These are phyloP conservation scores for Panicum virgatum DNA, from an alignment of 202 grass and related monocot genomes.

Conservation along the genomic window DNA sequence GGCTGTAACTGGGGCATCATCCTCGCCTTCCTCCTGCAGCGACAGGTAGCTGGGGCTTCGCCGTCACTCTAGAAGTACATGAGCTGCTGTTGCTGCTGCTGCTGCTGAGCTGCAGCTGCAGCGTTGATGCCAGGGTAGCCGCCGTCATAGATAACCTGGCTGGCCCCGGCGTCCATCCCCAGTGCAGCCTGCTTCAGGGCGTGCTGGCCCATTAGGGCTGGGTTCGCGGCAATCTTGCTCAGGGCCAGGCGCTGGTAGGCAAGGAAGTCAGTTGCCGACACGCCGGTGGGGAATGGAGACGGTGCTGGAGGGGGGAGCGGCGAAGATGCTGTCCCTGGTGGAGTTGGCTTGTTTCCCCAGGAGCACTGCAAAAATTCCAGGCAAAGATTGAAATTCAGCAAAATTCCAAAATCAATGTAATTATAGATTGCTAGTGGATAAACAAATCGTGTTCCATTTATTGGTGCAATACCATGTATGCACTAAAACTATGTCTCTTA, in stretches of 20 bases:
- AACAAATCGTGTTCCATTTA: not conserved
- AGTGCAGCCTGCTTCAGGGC: slow-evolving; percentile 62
- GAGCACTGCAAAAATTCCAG: slow-evolving; percentile 61
- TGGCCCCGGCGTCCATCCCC: slow-evolving; percentile 62
- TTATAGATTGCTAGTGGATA: too few species aligned
- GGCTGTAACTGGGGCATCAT: not conserved
- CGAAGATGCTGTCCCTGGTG: slow-evolving; percentile 63
- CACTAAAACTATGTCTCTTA: not conserved
- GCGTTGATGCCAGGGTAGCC: slow-evolving; percentile 60
- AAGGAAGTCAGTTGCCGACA: slow-evolving; percentile 66
- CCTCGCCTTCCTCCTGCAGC: not conserved
- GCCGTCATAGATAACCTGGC: slow-evolving; percentile 75
- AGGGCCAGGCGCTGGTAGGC: slow-evolving; percentile 74
- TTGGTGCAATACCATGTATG: not conserved
- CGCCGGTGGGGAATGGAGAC: slow-evolving; percentile 47
- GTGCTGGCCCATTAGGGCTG: slow-evolving; percentile 65
- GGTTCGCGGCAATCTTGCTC: slow-evolving; percentile 67
- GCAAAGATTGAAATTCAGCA: not conserved
- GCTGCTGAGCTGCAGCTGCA: not conserved
- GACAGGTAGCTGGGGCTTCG: not conserved
- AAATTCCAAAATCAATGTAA: not conserved
- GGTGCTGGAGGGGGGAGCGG: slow-evolving; percentile 72
- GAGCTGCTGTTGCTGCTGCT: slow-evolving; percentile 58
- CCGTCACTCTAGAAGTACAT: slow-evolving; percentile 55
- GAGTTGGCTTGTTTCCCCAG: slow-evolving; percentile 93